Conservation (phyloP, 1,284 basidiomycete species). For the Ceratorhiza oryzae-sativae region DNA sequence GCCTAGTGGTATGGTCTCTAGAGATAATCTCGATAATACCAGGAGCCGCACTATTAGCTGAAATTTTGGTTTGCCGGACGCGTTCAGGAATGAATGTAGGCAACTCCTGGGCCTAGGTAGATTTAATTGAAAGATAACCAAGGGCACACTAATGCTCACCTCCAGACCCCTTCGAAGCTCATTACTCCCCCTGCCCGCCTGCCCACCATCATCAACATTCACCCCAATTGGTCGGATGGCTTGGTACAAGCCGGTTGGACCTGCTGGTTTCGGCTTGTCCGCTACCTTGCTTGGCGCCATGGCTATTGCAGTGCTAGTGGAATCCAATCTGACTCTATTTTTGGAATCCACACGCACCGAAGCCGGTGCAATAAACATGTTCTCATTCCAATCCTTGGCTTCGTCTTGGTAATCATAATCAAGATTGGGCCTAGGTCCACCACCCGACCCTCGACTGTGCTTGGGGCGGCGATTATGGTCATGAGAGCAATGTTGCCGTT, state of each 20-base stretch:
- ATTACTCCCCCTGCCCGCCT: neutral
- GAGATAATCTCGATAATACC: conserved; percentile 16
- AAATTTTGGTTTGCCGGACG: too few relatives aligned
- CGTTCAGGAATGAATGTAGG: too few relatives aligned
- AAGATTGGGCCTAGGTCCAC: conserved; percentile 3
- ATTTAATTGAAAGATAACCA: too few relatives aligned
- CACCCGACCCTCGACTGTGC: neutral
- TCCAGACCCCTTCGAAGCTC: neutral
- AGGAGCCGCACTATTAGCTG: neutral
- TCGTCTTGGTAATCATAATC: neutral
- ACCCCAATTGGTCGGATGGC: neutral
- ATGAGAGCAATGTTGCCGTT: too few relatives aligned
- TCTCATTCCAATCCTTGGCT: neutral
- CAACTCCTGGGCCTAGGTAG: too few relatives aligned
- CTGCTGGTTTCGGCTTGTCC: neutral
- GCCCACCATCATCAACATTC: neutral
- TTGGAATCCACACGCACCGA: neutral
- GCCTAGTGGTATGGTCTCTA: neutral
- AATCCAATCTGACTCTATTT: neutral
- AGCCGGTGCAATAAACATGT: conserved; percentile 12
- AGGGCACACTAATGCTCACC: too few relatives aligned
- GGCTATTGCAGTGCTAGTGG: neutral
- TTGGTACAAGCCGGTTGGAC: neutral
- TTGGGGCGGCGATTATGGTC: too few relatives aligned
- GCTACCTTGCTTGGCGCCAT: neutral